Conservation (phyloP, 2,329 filamentous ascomycete species). For the Hypoxylon sp. region DNA sequence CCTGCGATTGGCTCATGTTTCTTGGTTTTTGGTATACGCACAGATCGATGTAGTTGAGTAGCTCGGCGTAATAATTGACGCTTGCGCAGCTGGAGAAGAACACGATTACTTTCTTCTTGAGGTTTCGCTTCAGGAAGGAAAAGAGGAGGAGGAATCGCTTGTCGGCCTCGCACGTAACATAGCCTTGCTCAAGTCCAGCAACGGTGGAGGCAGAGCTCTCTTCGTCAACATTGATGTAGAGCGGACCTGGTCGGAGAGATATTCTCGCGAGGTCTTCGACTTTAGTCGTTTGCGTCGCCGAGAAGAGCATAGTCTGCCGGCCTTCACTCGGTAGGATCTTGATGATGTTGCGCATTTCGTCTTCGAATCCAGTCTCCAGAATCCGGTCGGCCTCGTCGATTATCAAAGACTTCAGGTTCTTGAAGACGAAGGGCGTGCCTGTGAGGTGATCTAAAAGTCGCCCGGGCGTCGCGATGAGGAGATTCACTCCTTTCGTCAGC, state of each 20-base stretch:
- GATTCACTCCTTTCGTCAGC: slow-evolving; percentile 90
- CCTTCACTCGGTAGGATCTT: slow-evolving; percentile 89
- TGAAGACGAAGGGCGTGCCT: slow-evolving; percentile 80
- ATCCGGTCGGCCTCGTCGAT: slow-evolving; percentile 98
- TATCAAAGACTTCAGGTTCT: slow-evolving; percentile 76
- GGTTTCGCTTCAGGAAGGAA: slow-evolving; percentile 89
- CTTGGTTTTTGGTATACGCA: slow-evolving; percentile 66
- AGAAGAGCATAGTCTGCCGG: slow-evolving; percentile 97
- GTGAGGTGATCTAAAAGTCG: slow-evolving; percentile 92
- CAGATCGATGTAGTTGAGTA: slow-evolving; percentile 97
- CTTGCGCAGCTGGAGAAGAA: slow-evolving; percentile 94
- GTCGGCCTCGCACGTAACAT: slow-evolving; percentile 91
- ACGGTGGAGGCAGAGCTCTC: slow-evolving; percentile 90
- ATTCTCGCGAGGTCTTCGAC: slow-evolving; percentile 96
- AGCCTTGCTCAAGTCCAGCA: slow-evolving; percentile 93
- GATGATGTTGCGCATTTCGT: slow-evolving; percentile 96
- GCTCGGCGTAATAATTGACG: slow-evolving; percentile 94
- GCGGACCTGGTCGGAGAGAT: slow-evolving; percentile 85
- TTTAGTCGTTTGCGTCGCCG: slow-evolving; percentile 97
- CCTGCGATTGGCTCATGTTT: slow-evolving; percentile 66
- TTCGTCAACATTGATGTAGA: slow-evolving; percentile 98
- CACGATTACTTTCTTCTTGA: slow-evolving; percentile 97
- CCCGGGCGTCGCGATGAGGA: slow-evolving; percentile 92
- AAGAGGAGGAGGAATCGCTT: slow-evolving; percentile 90
- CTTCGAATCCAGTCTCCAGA: slow-evolving; percentile 96